phyloP scores from a whole-genome alignment of 805 yeast genomes.

The Scheffersomyces ergatensis region DNA sequence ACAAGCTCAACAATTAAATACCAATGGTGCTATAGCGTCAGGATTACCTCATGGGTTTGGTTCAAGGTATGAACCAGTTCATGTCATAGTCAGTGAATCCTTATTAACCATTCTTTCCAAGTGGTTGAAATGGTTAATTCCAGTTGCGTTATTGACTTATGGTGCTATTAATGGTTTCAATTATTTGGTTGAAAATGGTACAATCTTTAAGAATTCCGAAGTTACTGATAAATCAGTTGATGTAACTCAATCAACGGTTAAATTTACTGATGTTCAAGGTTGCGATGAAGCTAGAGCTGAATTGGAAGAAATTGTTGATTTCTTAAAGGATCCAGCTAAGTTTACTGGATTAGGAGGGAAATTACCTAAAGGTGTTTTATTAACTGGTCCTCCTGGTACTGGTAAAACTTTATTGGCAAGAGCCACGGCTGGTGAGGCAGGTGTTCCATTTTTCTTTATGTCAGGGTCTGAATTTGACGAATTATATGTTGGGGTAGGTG shows the following conservation, averaged over 20 bases:
- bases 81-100: conserved; percentile 89
- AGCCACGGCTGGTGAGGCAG: conserved; percentile 99
- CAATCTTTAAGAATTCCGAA: conserved; percentile 72
- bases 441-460: conserved; percentile 98
- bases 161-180: conserved; percentile 78
- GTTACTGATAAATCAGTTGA: conserved; percentile 78
- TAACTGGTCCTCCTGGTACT: conserved; percentile 99
- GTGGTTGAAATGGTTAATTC: conserved; percentile 87
- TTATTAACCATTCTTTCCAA: conserved; percentile 73
- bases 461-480: conserved; percentile 98
- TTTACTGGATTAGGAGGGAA: conserved; percentile 97
- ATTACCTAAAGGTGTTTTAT: conserved; percentile 92
- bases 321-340: conserved; percentile 91
- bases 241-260: conserved; percentile 79
- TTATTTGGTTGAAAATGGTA: conserved; percentile 77
- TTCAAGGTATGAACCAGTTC: conserved; percentile 77
- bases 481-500: conserved; percentile 98
- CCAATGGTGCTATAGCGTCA: background rate
- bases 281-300: conserved; percentile 98
- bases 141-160: conserved; percentile 75
- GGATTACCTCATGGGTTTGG: conserved; percentile 47
- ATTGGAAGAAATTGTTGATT: conserved; percentile 96
- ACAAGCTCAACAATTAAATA: conserved; percentile 6
- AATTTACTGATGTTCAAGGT: conserved; percentile 92
- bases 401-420: conserved; percentile 96